Evolutionary conservation across 148 eudicot genomes (phyloP).

Genomic region (Rhododendron griersonianum): DNA sequence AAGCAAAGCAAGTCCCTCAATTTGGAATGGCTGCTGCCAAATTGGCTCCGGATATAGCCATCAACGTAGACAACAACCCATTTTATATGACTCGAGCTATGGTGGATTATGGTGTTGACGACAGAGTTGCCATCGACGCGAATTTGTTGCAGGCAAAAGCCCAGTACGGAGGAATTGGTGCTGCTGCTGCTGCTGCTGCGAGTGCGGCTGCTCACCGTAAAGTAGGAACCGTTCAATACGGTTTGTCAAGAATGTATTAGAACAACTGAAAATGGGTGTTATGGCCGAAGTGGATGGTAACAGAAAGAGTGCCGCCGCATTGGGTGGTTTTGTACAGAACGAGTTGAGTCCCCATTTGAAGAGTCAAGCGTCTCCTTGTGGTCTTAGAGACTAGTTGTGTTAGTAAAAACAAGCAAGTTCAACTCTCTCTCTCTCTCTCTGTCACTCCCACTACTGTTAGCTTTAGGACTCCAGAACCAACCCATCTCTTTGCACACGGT

Average conservation of each 20-base stretch:
- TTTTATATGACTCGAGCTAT: slow-evolving; percentile 35
- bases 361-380: neutral
- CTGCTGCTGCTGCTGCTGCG: slow-evolving; percentile 23
- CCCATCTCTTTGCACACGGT: neutral
- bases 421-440: neutral
- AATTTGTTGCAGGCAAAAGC: slow-evolving; percentile 40
- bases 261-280: neutral
- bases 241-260: slow-evolving; percentile 35
- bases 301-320: neutral
- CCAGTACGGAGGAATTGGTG: slow-evolving; percentile 34
- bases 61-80: slow-evolving; percentile 40
- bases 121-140: slow-evolving; percentile 28
- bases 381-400: neutral
- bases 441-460: neutral
- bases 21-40: slow-evolving; percentile 22
- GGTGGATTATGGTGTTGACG: slow-evolving; percentile 24
- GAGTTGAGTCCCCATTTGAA: neutral
- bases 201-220: slow-evolving; percentile 28
- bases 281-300: neutral
- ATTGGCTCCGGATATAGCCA: slow-evolving; percentile 37
- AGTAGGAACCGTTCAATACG: slow-evolving; percentile 27
- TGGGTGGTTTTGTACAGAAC: slow-evolving; percentile 7
- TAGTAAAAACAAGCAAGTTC: neutral
- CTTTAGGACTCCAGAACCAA: too few species aligned
- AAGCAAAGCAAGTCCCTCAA: slow-evolving; percentile 24